These are phyloP conservation scores for Fonsecaea monophora DNA, from an alignment of 2,329 filamentous ascomycete genomes.

Conservation along the genomic window DNA sequence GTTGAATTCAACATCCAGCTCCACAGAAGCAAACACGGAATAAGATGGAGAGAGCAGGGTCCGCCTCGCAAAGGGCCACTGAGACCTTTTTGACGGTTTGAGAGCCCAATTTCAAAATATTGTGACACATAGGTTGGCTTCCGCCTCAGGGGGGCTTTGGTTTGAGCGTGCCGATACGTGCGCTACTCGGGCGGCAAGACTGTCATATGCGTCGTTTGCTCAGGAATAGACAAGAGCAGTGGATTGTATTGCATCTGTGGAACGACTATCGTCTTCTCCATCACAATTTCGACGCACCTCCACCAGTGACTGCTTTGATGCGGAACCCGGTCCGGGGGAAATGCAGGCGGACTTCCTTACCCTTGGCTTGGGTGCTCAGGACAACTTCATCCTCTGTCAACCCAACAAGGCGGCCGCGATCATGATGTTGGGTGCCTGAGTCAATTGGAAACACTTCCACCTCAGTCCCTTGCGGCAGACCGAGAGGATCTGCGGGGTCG, in stretches of 20 bases:
- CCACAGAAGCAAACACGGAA: background rate
- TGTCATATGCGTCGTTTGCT: background rate
- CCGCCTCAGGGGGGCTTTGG: slow-evolving; percentile 1
- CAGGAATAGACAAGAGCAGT: background rate
- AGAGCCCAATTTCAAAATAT: slow-evolving; percentile 4
- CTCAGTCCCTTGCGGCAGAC: slow-evolving; percentile 59
- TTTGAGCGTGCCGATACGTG: background rate
- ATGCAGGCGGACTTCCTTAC: slow-evolving; percentile 62
- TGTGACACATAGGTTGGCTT: slow-evolving; percentile 1
- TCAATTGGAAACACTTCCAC: slow-evolving; percentile 70
- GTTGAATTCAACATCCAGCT: background rate
- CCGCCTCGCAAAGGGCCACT: background rate
- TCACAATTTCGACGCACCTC: slow-evolving; percentile 32
- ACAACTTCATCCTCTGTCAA: slow-evolving; percentile 64
- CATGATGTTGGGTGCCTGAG: slow-evolving; percentile 64
- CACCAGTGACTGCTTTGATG: slow-evolving; percentile 33
- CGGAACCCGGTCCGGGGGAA: slow-evolving; percentile 59
- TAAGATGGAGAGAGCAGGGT: background rate
- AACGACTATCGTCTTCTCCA: slow-evolving; percentile 2
- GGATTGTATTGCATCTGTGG: slow-evolving; percentile 11
- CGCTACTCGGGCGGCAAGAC: slow-evolving; percentile 1
- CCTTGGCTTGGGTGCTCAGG: slow-evolving; percentile 57
- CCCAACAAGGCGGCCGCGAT: slow-evolving; percentile 62
- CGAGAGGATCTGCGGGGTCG: slow-evolving; percentile 60
- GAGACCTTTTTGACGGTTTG: background rate